These are phyloP conservation scores for Mimosa pudica DNA, from an alignment of 306 rosid species.

Conservation along the genomic window DNA sequence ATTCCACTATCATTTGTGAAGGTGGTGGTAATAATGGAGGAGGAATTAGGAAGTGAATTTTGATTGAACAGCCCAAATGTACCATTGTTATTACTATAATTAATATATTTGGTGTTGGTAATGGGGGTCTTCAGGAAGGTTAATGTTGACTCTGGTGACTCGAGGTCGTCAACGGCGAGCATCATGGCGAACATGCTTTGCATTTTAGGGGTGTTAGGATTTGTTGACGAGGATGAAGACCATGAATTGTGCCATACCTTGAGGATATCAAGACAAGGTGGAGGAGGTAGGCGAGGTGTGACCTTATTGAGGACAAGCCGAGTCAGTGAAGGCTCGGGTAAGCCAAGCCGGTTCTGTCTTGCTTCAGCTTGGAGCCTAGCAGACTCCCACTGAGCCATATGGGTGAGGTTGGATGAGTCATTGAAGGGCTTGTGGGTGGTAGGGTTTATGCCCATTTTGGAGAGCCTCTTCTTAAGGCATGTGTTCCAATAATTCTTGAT, in stretches of 20 bases:
- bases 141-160: neutral
- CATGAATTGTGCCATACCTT: neutral
- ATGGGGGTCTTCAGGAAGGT: neutral
- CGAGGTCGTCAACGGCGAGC: neutral
- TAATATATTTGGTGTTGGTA: neutral
- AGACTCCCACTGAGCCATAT: neutral
- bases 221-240: neutral
- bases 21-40: neutral
- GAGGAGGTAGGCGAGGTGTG: neutral
- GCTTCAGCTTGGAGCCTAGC: neutral
- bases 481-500: neutral
- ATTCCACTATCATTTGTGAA: neutral
- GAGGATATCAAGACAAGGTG: neutral
- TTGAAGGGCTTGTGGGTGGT: neutral
- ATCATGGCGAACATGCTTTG: neutral
- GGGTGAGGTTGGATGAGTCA: neutral
- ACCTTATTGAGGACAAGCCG: neutral
- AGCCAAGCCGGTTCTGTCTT: neutral
- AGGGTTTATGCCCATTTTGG: neutral
- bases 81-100: no score
- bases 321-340: neutral
- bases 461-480: neutral
- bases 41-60: neutral
- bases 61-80: neutral
- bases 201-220: neutral